A percentile compares a stretch with the other conserved stretches of the same genome.
Evolutionary conservation across 164 flowering plant genomes (phyloP).

Genomic region (Liquidambar formosana): DNA sequence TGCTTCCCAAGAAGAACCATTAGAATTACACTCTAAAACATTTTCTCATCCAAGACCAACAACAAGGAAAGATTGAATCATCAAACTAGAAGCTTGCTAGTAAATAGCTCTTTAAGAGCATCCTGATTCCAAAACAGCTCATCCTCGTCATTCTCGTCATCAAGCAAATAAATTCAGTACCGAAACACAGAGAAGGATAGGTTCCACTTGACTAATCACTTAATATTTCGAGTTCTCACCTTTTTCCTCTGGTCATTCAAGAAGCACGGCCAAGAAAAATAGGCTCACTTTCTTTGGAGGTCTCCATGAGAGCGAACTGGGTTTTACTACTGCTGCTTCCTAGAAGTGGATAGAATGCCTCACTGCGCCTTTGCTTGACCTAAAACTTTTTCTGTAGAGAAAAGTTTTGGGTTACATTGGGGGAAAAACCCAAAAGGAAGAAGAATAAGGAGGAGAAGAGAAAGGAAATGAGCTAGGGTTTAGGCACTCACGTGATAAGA

Average conservation of each 20-base stretch:
- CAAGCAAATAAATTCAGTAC: constrained; percentile 47
- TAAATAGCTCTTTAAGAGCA: constrained; percentile 92
- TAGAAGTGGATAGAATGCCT: not conserved
- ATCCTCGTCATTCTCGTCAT: constrained; percentile 86
- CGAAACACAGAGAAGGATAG: not conserved
- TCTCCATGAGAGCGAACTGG: constrained; percentile 26
- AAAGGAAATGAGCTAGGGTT: too few species aligned
- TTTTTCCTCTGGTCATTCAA: constrained; percentile 57
- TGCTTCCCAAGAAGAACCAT: too few species aligned
- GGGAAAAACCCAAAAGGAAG: too few species aligned
- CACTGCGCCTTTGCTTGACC: not conserved
- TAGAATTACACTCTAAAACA: too few species aligned
- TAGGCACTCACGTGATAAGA: too few species aligned
- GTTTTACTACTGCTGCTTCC: not conserved
- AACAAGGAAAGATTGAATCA: too few species aligned
- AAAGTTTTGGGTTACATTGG: too few species aligned
- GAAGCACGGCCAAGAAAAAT: constrained; percentile 48
- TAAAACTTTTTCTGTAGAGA: too few species aligned
- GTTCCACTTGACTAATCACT: not conserved
- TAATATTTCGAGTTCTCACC: constrained; percentile 18
- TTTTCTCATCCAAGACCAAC: too few species aligned
- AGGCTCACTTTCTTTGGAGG: constrained; percentile 33
- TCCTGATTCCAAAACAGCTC: constrained; percentile 96
- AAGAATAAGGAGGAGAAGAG: too few species aligned
- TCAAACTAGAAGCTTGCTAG: too few species aligned